Conservation (phyloP, 805 yeast species). For the Pichia gijzeniarum region DNA sequence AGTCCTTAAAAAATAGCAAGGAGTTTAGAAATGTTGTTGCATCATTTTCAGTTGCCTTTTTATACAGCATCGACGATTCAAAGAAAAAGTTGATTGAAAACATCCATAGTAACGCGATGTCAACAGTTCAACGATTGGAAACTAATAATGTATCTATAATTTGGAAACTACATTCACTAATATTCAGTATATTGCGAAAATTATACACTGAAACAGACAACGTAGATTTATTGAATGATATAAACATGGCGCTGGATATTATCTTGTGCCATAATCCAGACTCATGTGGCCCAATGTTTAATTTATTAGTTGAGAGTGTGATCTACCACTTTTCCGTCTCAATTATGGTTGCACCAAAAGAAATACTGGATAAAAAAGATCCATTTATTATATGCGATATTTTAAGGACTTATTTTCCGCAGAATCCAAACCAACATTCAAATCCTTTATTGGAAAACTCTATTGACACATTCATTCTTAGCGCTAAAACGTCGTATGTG, state of each 20-base stretch:
- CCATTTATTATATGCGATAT: background rate
- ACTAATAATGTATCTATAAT: background rate
- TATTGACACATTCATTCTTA: background rate
- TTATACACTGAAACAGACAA: background rate
- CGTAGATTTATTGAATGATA: background rate
- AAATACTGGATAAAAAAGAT: background rate
- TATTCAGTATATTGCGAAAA: background rate
- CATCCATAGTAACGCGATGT: background rate
- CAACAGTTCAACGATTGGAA: no score
- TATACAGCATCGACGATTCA: background rate
- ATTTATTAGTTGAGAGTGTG: background rate
- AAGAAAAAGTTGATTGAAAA: background rate
- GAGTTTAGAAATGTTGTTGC: background rate
- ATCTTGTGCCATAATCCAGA: background rate
- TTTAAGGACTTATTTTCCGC: background rate
- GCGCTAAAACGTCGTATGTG: background rate
- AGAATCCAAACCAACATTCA: background rate
- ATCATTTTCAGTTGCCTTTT: background rate
- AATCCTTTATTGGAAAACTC: background rate
- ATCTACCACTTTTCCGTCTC: constrained; percentile 2
- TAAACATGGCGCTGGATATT: background rate
- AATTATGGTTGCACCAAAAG: background rate
- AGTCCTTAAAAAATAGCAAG: background rate
- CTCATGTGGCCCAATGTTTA: background rate
- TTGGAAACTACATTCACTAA: background rate